These are phyloP conservation scores for Xylaria sp. DNA, from an alignment of 2,329 filamentous ascomycete genomes.

Conservation along the genomic window DNA sequence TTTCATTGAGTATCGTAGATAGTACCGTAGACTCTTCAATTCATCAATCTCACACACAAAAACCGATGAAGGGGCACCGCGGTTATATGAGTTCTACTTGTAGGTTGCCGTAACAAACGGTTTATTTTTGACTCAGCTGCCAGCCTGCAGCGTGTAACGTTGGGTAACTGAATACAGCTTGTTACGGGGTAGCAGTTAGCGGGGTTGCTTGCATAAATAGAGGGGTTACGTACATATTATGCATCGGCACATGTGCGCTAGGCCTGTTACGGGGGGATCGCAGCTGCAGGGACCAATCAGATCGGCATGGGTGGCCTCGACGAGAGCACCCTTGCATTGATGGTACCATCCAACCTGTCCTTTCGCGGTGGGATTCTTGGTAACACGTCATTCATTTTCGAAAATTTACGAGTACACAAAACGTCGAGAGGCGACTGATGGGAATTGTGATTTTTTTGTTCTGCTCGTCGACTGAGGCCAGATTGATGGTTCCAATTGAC, in stretches of 20 bases:
- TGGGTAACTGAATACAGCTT: background rate
- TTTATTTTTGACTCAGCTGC: no score
- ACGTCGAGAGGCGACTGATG: conserved; percentile 13
- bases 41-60: no score
- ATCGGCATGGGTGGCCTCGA: conserved; percentile 27
- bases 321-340: conserved; percentile 15
- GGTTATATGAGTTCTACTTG: no score
- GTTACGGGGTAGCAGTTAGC: background rate
- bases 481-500: conserved; percentile 13
- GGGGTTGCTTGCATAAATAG: background rate
- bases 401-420: background rate
- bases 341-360: conserved; percentile 24
- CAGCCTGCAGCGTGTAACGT: background rate
- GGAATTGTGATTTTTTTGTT: conserved; percentile 4
- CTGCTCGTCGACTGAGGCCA: conserved; percentile 17
- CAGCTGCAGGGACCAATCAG: conserved; percentile 27
- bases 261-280: conserved; percentile 16
- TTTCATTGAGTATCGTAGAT: no score
- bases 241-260: background rate
- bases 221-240: background rate
- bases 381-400: conserved; percentile 23
- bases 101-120: no score
- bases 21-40: no score
- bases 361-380: conserved; percentile 19
- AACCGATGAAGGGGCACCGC: no score